Conservation (phyloP, 2,329 filamentous ascomycete genomes). For the Diaporthe citriasiana region DNA sequence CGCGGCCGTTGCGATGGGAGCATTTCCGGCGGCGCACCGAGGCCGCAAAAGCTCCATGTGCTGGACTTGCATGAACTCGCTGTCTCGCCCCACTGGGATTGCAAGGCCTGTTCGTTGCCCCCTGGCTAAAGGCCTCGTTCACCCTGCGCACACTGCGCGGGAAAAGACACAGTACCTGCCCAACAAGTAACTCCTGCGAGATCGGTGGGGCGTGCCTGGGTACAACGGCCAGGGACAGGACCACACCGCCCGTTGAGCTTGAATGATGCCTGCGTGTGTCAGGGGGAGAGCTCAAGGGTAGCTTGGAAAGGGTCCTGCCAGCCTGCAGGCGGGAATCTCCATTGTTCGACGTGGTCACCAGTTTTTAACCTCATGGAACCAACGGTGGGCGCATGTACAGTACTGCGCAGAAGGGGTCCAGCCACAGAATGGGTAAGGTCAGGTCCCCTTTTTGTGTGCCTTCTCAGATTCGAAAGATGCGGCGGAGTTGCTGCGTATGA, state of each 20-base stretch:
- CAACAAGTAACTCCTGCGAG: constrained; percentile 33
- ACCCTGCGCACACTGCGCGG: constrained; percentile 27
- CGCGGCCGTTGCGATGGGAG: background rate
- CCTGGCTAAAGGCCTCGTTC: constrained; percentile 28
- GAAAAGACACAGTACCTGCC: constrained; percentile 28
- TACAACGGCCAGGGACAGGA: constrained; percentile 31
- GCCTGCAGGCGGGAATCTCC: constrained; percentile 37
- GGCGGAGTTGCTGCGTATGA: constrained; percentile 39
- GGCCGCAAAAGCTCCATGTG: constrained; percentile 33
- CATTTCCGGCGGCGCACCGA: constrained; percentile 30
- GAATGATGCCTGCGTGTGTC: constrained; percentile 35
- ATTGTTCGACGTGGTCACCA: constrained; percentile 41
- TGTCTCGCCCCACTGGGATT: constrained; percentile 26
- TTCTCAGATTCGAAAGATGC: constrained; percentile 33
- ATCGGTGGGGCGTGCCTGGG: constrained; percentile 32
- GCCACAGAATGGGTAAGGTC: constrained; percentile 32
- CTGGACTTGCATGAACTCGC: constrained; percentile 42
- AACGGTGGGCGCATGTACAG: constrained; percentile 31
- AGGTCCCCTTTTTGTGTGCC: constrained; percentile 26
- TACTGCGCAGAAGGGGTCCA: constrained; percentile 31
- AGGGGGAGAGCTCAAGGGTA: constrained; percentile 25
- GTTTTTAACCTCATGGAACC: constrained; percentile 43
- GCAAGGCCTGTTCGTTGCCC: constrained; percentile 18
- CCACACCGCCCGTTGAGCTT: constrained; percentile 38
- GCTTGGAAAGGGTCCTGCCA: constrained; percentile 32